A percentile compares a stretch with the other conserved stretches of the same genome.
Evolutionary conservation across 2,329 filamentous ascomycete species (phyloP).

Genomic region (Talaromyces sp.): DNA sequence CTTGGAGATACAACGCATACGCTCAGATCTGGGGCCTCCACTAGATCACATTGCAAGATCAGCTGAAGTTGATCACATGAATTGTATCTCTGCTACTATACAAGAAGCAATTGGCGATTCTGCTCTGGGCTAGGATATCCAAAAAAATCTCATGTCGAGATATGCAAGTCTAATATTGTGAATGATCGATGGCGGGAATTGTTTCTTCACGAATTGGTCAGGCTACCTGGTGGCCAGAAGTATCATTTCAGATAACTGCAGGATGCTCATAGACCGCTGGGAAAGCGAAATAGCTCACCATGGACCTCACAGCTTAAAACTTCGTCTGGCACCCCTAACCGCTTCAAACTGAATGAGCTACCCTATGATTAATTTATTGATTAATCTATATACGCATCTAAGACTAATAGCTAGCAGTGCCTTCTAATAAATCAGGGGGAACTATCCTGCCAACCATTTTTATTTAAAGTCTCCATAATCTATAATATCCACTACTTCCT

Average conservation of each 20-base stretch:
- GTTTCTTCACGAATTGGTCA: neutral
- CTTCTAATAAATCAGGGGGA: too few relatives aligned
- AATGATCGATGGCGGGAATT: slow-evolving; percentile 1
- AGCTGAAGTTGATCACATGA: slow-evolving; percentile 2
- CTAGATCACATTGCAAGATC: slow-evolving; percentile 1
- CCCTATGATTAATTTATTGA: too few relatives aligned
- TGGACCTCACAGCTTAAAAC: too few relatives aligned
- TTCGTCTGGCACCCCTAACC: too few relatives aligned
- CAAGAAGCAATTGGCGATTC: slow-evolving; percentile 3
- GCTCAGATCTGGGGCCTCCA: neutral
- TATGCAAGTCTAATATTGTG: slow-evolving; percentile 1
- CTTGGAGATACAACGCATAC: neutral
- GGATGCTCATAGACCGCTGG: neutral
- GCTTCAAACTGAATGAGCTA: too few relatives aligned
- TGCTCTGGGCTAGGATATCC: neutral
- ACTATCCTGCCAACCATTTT: too few relatives aligned
- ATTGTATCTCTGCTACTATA: slow-evolving; percentile 1
- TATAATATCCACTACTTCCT: too few relatives aligned
- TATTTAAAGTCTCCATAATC: too few relatives aligned
- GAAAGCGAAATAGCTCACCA: neutral
- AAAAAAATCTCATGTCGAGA: neutral
- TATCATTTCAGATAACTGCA: neutral
- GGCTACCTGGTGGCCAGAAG: neutral
- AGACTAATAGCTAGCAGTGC: too few relatives aligned
- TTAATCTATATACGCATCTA: too few relatives aligned